Evolutionary conservation across 1,284 basidiomycete species (phyloP), one percentile per base, ranked within the genome.

Genomic region (Trametes pubescens): DNA sequence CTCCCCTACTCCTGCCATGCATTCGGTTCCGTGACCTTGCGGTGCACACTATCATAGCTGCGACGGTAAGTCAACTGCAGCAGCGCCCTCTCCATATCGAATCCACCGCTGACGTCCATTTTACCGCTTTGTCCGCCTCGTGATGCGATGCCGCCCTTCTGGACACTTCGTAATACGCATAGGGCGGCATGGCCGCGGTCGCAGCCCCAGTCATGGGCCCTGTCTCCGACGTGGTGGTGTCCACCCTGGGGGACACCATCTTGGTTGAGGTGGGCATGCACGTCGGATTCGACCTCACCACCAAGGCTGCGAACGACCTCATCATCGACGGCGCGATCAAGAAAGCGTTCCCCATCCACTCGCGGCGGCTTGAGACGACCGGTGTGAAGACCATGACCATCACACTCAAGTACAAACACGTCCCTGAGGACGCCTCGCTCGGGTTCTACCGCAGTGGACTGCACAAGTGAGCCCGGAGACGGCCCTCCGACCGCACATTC

Each of bases 21-120:
- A 84, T 89, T 53, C 82, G 87, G 16, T 88, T 89, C 73, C 77
- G 87, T 48, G 86, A 88, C 74, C 76, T 89, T 26, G 86, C 80
- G 29, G 82, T 89, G 32, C 86, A 88, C 70, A 84, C 82, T 4
- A 83, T 88, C 43, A 82, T 88, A 37, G 84, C 79, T 47, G 86
- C 84, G 47, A 89, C 87, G 40, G 86, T 88, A 72, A 73, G 82
- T 72, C 24, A 64, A 54, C 52, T 37, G 24, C 8, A 24, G 4
- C 24, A 29, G 53, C 34, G 46, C 54, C 48, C 32, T 14, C 43
- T 56, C 52, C 49, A 26, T 24, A 51, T 32, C 24, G 14, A 26
- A 32, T 14, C 7, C 13, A 22, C 14, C 29, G 53, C 67, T 66
- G 52, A 68, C 59, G 57, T 34, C 49, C 9, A 5, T 58, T 24